Evolutionary conservation across 2,329 filamentous ascomycete species (phyloP), one percentile per base, ranked within the genome.

Genomic region (Monosporascus sp.): DNA sequence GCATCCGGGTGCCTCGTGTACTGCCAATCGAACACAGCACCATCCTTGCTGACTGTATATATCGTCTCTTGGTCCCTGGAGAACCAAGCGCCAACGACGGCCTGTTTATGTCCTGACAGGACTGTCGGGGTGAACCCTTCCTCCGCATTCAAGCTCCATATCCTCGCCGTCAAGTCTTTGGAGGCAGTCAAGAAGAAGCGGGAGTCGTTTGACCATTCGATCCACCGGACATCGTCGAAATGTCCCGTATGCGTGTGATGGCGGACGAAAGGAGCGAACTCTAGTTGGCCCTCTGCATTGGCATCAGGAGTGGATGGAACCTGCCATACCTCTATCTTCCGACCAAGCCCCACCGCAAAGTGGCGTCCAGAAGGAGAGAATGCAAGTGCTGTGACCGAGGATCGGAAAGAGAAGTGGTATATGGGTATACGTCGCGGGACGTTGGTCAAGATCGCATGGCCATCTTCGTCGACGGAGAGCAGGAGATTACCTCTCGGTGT

Each of bases 141-240:
- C 65, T 96, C 91, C 1, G 86, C 81, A 61, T 95, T 82, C 60
- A 97, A 75, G 69, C 92, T 97, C 93, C 93, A 99, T 84, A 99
- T 90, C 67, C 92, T 84, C 40, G 90, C 88, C 0, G 92, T 97
- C 71, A 97, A 73, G 66, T 99, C 94, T 69, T 91, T 97, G 19
- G 91, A 93, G 3, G 93, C 83, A 57, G 87, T 96, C 51, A 99
- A 79, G 70, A 99, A 93, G 77, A 99, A 99, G 26, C 94, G 82
- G 14, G 93, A 97, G 73, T 99, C 95, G 70, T 85, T 88, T 8
- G 94, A 97, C 94, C 95, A 99, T 68, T 96, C 88, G 52, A 99
- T 88, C 69, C 86, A 87, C 58, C 86, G 84, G 14, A 97, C 87
- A 17, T 82, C 82, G 69, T 97, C 94, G 64, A 94, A 96, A 70